A percentile compares a stretch with the other conserved stretches of the same genome.
Evolutionary conservation across 2,329 filamentous ascomycete species (phyloP).

Genomic region (Ceratocystis diversiconidia): DNA sequence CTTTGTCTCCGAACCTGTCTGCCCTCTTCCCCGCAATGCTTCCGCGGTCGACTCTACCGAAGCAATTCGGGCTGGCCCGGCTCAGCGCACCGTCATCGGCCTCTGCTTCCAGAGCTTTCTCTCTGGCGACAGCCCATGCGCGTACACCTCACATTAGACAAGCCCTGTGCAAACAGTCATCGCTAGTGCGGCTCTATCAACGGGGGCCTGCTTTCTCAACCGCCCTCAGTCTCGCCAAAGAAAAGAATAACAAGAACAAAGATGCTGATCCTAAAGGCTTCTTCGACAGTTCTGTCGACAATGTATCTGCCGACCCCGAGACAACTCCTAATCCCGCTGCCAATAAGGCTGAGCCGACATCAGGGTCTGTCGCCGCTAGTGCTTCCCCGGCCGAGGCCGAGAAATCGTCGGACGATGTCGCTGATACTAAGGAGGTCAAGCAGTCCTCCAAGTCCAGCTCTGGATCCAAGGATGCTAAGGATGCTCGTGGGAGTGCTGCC

Average conservation of each 20-base stretch:
- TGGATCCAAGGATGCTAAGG: constrained; percentile 27
- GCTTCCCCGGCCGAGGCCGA: neutral
- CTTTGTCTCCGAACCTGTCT: neutral
- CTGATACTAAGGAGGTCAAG: constrained; percentile 6
- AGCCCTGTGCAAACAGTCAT: constrained; percentile 4
- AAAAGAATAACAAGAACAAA: constrained; percentile 25
- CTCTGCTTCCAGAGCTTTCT: constrained; percentile 8
- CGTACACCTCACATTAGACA: constrained; percentile 15
- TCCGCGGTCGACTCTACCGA: constrained; percentile 14
- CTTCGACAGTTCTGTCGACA: constrained; percentile 37
- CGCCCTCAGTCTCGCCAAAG: constrained; percentile 12
- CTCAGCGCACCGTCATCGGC: constrained; percentile 6
- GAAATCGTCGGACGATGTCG: constrained; percentile 2
- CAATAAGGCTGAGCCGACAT: constrained; percentile 11
- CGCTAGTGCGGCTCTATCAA: constrained; percentile 15
- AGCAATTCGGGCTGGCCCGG: constrained; percentile 13
- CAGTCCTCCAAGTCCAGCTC: constrained; percentile 13
- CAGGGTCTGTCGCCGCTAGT: neutral
- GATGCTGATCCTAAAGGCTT: constrained; percentile 29
- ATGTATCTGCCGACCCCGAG: constrained; percentile 37
- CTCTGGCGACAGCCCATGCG: constrained; percentile 7
- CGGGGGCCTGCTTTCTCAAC: constrained; percentile 15
- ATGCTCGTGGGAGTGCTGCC: constrained; percentile 45
- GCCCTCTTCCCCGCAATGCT: constrained; percentile 11
- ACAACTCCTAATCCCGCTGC: constrained; percentile 27